A percentile compares a stretch with the other conserved stretches of the same genome.
These are phyloP conservation scores for Aspergillus jensenii DNA, from an alignment of 2,329 filamentous ascomycete genomes.

Conservation along the genomic window DNA sequence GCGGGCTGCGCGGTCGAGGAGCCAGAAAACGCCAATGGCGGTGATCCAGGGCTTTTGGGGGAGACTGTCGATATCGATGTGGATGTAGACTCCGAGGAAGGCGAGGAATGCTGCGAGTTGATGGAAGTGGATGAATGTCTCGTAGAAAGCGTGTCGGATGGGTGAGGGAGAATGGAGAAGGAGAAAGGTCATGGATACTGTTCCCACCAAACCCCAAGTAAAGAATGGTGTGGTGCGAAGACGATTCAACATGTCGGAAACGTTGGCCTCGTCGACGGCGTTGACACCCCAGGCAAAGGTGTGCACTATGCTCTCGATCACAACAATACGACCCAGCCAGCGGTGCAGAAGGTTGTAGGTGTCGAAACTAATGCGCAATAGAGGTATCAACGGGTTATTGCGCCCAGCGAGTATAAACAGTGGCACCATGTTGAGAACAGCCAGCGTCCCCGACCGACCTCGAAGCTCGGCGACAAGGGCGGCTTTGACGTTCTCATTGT, in stretches of 20 bases:
- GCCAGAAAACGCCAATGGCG: slow-evolving; percentile 40
- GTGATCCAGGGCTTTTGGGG: slow-evolving; percentile 43
- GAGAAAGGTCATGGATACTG: slow-evolving; percentile 41
- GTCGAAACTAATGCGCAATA: slow-evolving; percentile 88
- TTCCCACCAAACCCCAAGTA: slow-evolving; percentile 46
- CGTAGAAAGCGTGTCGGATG: slow-evolving; percentile 48
- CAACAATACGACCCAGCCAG: slow-evolving; percentile 76
- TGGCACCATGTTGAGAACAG: slow-evolving; percentile 87
- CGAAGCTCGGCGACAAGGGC: slow-evolving; percentile 77
- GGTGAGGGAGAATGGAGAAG: slow-evolving; percentile 45
- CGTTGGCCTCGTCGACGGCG: slow-evolving; percentile 43
- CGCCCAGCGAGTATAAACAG: slow-evolving; percentile 84
- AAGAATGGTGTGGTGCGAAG: slow-evolving; percentile 43
- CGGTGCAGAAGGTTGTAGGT: slow-evolving; percentile 90
- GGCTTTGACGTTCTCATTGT: slow-evolving; percentile 41
- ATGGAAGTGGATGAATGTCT: slow-evolving; percentile 49
- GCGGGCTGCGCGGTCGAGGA: slow-evolving; percentile 47
- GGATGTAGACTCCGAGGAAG: slow-evolving; percentile 46
- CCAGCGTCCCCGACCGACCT: slow-evolving; percentile 79
- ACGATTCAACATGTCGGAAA: slow-evolving; percentile 34
- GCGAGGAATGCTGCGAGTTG: slow-evolving; percentile 45
- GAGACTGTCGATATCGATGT: slow-evolving; percentile 42
- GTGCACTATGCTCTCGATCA: slow-evolving; percentile 70
- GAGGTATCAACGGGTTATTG: slow-evolving; percentile 84
- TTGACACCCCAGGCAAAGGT: slow-evolving; percentile 77